phyloP scores from a whole-genome alignment of 768 basidiomycete species.

The Kwoniella europaea region DNA sequence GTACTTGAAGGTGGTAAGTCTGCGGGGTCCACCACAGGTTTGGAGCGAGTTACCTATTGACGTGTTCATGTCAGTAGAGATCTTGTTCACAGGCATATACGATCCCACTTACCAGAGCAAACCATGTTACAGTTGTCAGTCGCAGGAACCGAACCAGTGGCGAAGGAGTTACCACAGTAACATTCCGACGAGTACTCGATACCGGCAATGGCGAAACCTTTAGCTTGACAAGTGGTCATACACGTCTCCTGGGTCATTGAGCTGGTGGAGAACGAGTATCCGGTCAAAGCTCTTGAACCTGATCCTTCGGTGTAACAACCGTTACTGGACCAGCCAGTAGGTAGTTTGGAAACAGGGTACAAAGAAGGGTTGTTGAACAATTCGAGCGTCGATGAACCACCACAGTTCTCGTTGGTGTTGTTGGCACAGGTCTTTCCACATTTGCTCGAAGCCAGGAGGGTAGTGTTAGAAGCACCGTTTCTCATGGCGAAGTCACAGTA shows the following conservation, averaged over 20 bases:
- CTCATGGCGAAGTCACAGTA: conserved; percentile 54
- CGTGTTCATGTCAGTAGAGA: neutral
- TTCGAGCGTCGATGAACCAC: conserved; percentile 46
- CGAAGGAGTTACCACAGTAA: conserved; percentile 70
- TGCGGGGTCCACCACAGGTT: conserved; percentile 44
- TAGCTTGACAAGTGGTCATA: conserved; percentile 65
- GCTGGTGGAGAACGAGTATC: conserved; percentile 57
- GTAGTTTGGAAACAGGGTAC: conserved; percentile 35
- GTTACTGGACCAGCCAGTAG: conserved; percentile 46
- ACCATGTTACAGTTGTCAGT: conserved; percentile 71
- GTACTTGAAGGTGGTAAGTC: conserved; percentile 41
- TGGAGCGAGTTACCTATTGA: conserved; percentile 19
- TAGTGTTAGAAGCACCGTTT: conserved; percentile 55
- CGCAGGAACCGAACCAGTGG: conserved; percentile 65
- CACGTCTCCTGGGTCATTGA: conserved; percentile 69
- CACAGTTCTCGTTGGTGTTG: conserved; percentile 56
- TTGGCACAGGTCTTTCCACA: conserved; percentile 50
- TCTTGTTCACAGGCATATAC: neutral
- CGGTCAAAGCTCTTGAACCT: conserved; percentile 39
- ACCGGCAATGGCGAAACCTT: conserved; percentile 71
- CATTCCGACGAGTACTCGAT: conserved; percentile 64
- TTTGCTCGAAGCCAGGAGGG: conserved; percentile 41
- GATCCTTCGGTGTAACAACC: conserved; percentile 48
- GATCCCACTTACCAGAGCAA: conserved; percentile 69
- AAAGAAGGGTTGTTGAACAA: conserved; percentile 51